Evolutionary conservation across 257 asterid genomes (phyloP).

Genomic region (Ilex asprella): DNA sequence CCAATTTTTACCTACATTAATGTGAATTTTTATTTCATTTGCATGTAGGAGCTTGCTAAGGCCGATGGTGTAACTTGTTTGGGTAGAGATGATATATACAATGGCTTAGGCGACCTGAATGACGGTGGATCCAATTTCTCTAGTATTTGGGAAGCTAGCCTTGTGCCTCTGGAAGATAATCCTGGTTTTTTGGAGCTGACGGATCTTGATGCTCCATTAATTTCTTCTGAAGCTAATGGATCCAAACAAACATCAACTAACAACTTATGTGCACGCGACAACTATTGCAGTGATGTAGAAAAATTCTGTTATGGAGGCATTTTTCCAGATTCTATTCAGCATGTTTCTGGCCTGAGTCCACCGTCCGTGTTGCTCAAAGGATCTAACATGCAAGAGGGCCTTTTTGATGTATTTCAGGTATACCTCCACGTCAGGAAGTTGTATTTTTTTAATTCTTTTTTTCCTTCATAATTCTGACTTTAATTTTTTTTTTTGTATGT

Average conservation of each 20-base stretch:
- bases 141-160: conserved; percentile 15
- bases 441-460: too few species aligned
- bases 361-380: too few species aligned
- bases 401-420: too few species aligned
- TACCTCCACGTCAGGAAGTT: too few species aligned
- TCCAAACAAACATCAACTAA: conserved; percentile 14
- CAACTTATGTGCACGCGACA: conserved; percentile 17
- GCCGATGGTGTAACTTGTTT: conserved; percentile 13
- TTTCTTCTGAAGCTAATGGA: conserved; percentile 21
- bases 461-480: too few species aligned
- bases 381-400: too few species aligned
- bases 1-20: conserved; percentile 6
- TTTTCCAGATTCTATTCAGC: conserved; percentile 4
- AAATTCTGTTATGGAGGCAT: conserved; percentile 13
- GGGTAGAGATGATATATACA: conserved; percentile 33
- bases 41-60: conserved; percentile 24
- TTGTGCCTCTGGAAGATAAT: conserved; percentile 21
- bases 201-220: conserved; percentile 50
- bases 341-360: too few species aligned
- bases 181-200: conserved; percentile 46
- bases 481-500: too few species aligned
- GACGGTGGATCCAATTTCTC: conserved; percentile 19
- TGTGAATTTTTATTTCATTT: conserved; percentile 6
- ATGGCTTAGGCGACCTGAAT: conserved; percentile 34
- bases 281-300: conserved; percentile 12